These are phyloP conservation scores for Suillus decipiens DNA, from an alignment of 768 basidiomycete species.

Conservation along the genomic window DNA sequence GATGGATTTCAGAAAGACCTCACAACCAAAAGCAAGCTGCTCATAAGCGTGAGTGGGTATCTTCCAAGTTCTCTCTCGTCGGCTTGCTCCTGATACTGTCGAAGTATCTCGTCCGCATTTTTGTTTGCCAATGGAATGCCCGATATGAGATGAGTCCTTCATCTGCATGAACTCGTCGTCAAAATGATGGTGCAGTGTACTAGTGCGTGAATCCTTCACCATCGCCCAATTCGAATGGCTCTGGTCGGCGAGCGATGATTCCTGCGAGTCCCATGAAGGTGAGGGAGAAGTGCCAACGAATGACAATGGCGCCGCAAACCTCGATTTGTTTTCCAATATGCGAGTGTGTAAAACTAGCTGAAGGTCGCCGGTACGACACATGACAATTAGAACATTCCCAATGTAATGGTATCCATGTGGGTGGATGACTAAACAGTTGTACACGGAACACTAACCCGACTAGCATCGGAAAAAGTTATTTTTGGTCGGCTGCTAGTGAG, in stretches of 20 bases:
- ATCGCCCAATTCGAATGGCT: constrained; percentile 23
- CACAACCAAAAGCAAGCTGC: constrained; percentile 22
- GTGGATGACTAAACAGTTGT: too few species aligned
- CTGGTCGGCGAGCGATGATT: constrained; percentile 17
- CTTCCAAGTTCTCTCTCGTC: constrained; percentile 59
- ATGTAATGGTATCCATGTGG: too few species aligned
- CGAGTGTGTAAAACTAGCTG: constrained; percentile 28
- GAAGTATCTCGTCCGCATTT: constrained; percentile 53
- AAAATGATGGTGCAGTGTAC: background rate
- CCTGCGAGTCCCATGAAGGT: constrained; percentile 15
- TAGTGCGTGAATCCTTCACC: constrained; percentile 26
- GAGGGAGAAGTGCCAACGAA: background rate
- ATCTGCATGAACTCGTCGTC: constrained; percentile 35
- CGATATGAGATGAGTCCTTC: constrained; percentile 60
- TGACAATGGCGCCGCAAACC: constrained; percentile 17
- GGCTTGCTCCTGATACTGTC: constrained; percentile 68
- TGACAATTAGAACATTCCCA: too few species aligned
- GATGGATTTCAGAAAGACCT: constrained; percentile 15
- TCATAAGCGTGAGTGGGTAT: constrained; percentile 69
- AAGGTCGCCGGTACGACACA: constrained; percentile 29
- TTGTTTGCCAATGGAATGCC: constrained; percentile 39
- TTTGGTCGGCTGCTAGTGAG: too few species aligned
- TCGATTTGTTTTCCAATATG: constrained; percentile 30
- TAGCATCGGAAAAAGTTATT: too few species aligned
- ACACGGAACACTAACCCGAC: too few species aligned